Evolutionary conservation across 192 early-diverging fungal genomes (phyloP), one percentile per base, ranked within the genome.

Genomic region (Rhizoclosmatium sp.): DNA sequence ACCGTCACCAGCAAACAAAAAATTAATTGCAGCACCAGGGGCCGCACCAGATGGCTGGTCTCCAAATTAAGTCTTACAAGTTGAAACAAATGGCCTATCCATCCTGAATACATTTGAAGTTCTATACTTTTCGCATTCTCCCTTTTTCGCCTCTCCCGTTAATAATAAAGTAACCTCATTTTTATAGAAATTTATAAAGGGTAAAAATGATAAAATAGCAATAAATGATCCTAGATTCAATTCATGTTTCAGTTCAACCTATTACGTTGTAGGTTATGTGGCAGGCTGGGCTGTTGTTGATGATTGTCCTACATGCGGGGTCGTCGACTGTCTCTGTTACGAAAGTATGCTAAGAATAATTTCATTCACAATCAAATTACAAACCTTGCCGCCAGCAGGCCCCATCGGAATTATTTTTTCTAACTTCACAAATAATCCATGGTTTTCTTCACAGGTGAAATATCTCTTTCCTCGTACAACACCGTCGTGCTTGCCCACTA

Each of bases 401-500:
- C 47, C 59, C 48, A 82, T 82, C 14, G 76, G 81, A 46, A 82
- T 79, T 51, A 83, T 71, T 48, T 87, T 87, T 3, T 87, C 81
- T 9, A 65, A 40, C 39, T 83, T 82, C 5, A 87, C 85, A 75
- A 87, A 87, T 31, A 87, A 47, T 7, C 85, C 85, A 65, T 84
- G 81, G 64, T 78, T 76, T 44, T 82, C 80, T 49, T 82, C 81
- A 67, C 83, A 84, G 9, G 39, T 75, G 65, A 87, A 87, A 71
- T 87, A 87, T 45, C 83, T 68, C 48, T 83, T 80, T 16, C 83
- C 81, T 40, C 69, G 75, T 7, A 87, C 81, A n/a, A 85, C 65
- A 23, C 85, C 85, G 59, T 87, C 82, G 58, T 87, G 85, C 70
- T 85, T 87, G 21, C 85, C 85, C n/a, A 87, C 83, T 84, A 47